Base-by-base conservation (phyloP, 2,329 filamentous ascomycete genomes). In the Pseudogymnoascus sp. region DNA sequence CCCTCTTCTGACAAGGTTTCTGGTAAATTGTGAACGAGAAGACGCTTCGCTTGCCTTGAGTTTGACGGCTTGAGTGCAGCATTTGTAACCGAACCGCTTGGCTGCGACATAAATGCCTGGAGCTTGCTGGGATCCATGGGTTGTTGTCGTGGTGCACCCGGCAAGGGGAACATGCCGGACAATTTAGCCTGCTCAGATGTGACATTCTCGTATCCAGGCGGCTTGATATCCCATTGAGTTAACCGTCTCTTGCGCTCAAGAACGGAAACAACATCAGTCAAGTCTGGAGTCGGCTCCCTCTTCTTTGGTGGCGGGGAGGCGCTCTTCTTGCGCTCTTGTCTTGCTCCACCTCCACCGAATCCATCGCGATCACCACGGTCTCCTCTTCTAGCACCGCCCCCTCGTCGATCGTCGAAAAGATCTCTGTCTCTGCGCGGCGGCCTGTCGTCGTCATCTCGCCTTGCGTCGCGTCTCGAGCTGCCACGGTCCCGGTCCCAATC, bases 211-310 rank as follows among this genome's bases (percentile, higher is more conserved):
- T 99, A 99, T 50, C 95, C 93, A 15, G 92, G 91, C 5, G 95
- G 95, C 79, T 99, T 99, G 76, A 99, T 97, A 75, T 99, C 96
- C 95, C 95, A 99, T 77, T 99, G 96, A 36, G 93, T 97, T 81
- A 99, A 80, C 65, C 95, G 89, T 70, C 96, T 88, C 81, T 93
- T 95, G 71, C 93, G 88, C 72, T 93, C 88, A 67, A 92, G 80
- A 65, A 99, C 82, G 3, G 91, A 85, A n/a, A 89, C 81, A 65
- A 96, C 80, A 71, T 96, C 87, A 65, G 93, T 96, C 73, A 99
- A 80, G 75, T 99, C 96, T 36, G 95, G 96, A 0, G 95, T 99
- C 7, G 95, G 91, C 76, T 99, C 95, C 75, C 91, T 89, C 79
- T 93, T 95, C 80, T 96, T 96, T 9, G 87, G 86, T 28, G 90